A percentile compares a stretch with the other conserved stretches of the same genome.
These are phyloP conservation scores for Thymus quinquecostatus DNA, from an alignment of 257 asterid genomes.

Conservation along the genomic window DNA sequence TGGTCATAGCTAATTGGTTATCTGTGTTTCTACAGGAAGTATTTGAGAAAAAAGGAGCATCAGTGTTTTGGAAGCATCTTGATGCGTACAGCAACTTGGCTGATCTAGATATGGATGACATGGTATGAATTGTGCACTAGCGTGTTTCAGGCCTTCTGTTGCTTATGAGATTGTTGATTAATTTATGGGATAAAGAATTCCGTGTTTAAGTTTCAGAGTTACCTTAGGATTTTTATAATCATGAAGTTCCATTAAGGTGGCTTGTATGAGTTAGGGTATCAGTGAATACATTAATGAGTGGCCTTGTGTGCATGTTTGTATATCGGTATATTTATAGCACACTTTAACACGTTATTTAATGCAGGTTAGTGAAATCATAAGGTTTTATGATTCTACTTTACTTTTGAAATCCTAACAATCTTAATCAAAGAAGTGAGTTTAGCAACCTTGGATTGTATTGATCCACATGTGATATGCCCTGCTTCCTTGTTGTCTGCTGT, in stretches of 20 bases:
- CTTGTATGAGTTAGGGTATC: neutral
- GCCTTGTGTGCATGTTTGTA: no score
- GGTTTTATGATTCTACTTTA: neutral
- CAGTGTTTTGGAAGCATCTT: conserved; percentile 88
- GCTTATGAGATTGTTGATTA: conserved; percentile 3
- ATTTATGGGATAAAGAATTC: conserved; percentile 3
- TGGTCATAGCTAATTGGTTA: conserved; percentile 10
- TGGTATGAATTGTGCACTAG: conserved; percentile 42
- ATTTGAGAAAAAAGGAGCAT: conserved; percentile 75
- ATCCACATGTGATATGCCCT: conserved; percentile 19
- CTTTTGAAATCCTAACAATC: neutral
- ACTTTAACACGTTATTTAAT: neutral
- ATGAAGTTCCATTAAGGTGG: neutral
- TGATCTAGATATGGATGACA: conserved; percentile 51
- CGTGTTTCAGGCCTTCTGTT: conserved; percentile 2
- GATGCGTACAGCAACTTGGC: conserved; percentile 52
- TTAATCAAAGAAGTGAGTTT: neutral
- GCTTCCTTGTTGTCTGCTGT: neutral
- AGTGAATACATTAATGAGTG: no score
- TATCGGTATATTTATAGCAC: no score
- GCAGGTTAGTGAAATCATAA: neutral
- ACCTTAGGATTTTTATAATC: neutral
- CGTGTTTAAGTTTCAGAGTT: conserved; percentile 11
- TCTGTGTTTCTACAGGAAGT: conserved; percentile 55
- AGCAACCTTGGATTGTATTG: conserved; percentile 8